Percentiles rank a stretch among this genome's conserved stretches.
These are phyloP conservation scores for Chlorella variabilis DNA, from an alignment of 163 green algal species.

Conservation along the genomic window DNA sequence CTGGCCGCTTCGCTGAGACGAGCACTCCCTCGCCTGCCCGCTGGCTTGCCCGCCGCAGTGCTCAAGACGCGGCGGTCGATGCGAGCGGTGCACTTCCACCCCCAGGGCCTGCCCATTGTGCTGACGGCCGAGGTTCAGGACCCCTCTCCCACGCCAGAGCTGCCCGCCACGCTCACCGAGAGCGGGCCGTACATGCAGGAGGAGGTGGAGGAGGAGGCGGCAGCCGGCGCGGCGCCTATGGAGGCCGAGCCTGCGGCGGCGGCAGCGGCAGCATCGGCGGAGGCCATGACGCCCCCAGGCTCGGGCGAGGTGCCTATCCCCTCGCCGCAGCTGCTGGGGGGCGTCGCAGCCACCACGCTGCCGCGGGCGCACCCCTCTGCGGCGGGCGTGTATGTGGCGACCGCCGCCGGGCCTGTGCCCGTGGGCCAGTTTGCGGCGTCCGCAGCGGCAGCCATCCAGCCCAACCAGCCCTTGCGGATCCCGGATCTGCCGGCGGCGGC, in stretches of 20 bases:
- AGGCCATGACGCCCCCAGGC: neutral
- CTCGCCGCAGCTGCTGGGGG: conserved; percentile 17
- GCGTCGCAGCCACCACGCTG: neutral
- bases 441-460: neutral
- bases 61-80: conserved; percentile 87
- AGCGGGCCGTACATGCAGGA: conserved; percentile 14
- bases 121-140: conserved; percentile 91
- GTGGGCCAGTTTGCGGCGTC: neutral
- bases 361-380: neutral
- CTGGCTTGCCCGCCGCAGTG: conserved; percentile 41
- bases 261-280: neutral
- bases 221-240: neutral
- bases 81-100: conserved; percentile 93
- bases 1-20: no score
- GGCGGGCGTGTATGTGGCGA: conserved; percentile 9
- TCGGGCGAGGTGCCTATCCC: conserved; percentile 20
- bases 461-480: no score
- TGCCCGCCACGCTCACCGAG: conserved; percentile 43
- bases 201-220: neutral
- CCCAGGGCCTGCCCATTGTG: conserved; percentile 76
- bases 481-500: neutral
- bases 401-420: conserved; percentile 8
- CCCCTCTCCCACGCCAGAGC: conserved; percentile 37
- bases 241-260: neutral
- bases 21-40: no score